Conservation (phyloP, 148 eudicot species). For the Rhododendron kiyosumense region DNA sequence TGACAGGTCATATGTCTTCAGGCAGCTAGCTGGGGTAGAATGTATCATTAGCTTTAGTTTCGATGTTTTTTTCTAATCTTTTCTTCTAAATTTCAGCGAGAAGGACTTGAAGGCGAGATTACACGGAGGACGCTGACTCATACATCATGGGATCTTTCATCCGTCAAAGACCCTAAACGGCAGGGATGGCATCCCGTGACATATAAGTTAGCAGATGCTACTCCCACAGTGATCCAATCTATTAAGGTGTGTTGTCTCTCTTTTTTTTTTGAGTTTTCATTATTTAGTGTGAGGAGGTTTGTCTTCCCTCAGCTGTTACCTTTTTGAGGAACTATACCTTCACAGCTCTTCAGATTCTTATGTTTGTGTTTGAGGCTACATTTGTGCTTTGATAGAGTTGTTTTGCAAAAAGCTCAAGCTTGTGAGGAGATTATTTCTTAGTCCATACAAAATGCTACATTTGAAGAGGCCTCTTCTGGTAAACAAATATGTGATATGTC, state of each 20-base stretch:
- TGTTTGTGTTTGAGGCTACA: not conserved
- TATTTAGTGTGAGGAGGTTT: not conserved
- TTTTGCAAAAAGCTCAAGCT: not conserved
- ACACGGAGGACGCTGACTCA: constrained; percentile 81
- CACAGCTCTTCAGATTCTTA: not conserved
- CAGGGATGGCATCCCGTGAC: constrained; percentile 96
- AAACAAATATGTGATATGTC: not conserved
- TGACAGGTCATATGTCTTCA: not conserved
- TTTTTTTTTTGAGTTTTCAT: not conserved
- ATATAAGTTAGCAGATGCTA: constrained; percentile 86
- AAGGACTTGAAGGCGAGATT: constrained; percentile 79
- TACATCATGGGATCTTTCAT: constrained; percentile 78
- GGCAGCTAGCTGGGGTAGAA: not conserved
- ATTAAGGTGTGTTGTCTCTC: constrained; percentile 56
- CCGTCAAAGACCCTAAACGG: constrained; percentile 59
- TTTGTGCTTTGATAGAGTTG: not conserved
- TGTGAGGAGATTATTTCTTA: not conserved
- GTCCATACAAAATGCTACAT: not conserved
- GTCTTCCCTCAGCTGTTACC: constrained; percentile 1
- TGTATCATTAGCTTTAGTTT: not conserved
- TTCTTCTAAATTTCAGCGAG: constrained; percentile 37
- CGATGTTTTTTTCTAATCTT: not conserved
- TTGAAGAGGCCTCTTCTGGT: not conserved
- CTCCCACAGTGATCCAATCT: constrained; percentile 57
- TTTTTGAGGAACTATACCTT: not conserved